Evolutionary conservation across 1,284 basidiomycete species (phyloP), one percentile per base, ranked within the genome.

Genomic region (Schizophyllum amplum): DNA sequence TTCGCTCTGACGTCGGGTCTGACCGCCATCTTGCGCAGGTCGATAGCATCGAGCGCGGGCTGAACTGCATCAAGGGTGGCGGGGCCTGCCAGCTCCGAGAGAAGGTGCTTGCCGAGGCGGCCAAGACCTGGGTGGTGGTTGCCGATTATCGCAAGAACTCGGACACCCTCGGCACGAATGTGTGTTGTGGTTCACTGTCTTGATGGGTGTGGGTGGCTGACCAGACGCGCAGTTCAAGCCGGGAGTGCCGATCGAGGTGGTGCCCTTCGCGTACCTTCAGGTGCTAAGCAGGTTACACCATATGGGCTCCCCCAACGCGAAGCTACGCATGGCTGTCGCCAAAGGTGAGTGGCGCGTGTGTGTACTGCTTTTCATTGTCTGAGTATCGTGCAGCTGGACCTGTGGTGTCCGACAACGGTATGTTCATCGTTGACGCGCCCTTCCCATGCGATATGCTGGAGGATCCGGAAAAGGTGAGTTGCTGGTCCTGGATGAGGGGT

Each of bases 11-110:
- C n/a, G n/a, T n/a, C n/a, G n/a, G n/a, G n/a, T n/a, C n/a, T n/a
- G n/a, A n/a, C n/a, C n/a, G n/a, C n/a, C n/a, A n/a, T n/a, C n/a
- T n/a, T n/a, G n/a, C n/a, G n/a, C 17, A 42, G 33, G 33, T 42
- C 7, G 33, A 42, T 65, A 95, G 92, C 72, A 93, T 98, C 27
- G 95, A 98, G 72, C 72, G 78, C 48, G 74, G 85, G 47, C 77
- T 99, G 55, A 97, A 99, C 75, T 91, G 91, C 60, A 96, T 99
- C 77, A 99, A 99, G 73, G 96, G 96, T 13, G 96, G 96, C 57
- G 96, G 96, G 9, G 96, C 94, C 1, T 98, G 96, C 71, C 97
- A 99, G 66, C 74, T 99, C 33, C 84, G 95, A 42, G 97, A 99
- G 74, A 99, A 99, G 72, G 94, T 99, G 2, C 81, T 99, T 20